phyloP scores from a whole-genome alignment of 306 rosid species.

The Rosa chinensis region DNA sequence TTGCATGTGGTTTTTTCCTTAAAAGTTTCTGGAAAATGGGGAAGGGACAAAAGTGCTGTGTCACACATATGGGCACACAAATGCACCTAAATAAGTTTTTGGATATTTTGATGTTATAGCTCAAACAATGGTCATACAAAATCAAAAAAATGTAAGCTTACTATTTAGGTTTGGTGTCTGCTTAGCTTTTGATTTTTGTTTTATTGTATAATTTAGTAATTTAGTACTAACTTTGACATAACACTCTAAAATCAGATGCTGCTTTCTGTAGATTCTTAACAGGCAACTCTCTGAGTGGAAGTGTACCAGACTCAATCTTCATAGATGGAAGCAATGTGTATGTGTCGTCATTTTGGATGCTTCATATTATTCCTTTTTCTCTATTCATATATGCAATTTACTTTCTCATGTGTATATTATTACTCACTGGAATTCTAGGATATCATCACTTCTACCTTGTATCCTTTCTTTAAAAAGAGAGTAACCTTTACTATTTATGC shows the following conservation, averaged over 20 bases:
- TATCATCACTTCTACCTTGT: background rate
- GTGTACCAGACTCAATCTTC: constrained; percentile 61
- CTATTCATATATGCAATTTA: background rate
- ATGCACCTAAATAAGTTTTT: background rate
- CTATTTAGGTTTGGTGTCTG: background rate
- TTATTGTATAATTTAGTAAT: constrained; percentile 13
- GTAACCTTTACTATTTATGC: constrained; percentile 12
- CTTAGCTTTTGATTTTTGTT: background rate
- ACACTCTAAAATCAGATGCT: constrained; percentile 17
- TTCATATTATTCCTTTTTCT: constrained; percentile 14
- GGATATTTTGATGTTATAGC: background rate
- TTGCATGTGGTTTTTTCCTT: background rate
- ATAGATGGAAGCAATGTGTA: constrained; percentile 69
- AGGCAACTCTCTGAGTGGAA: constrained; percentile 68
- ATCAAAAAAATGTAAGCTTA: background rate
- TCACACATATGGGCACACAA: background rate
- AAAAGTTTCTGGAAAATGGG: background rate
- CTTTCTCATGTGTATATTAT: background rate
- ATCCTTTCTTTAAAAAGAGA: background rate
- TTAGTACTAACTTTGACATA: constrained; percentile 10
- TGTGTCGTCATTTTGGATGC: constrained; percentile 34
- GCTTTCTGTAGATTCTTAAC: constrained; percentile 63
- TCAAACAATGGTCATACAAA: background rate
- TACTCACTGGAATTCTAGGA: background rate
- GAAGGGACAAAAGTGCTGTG: background rate